Base-by-base conservation (phyloP, 441 rosid genomes). In the Codiaeum variegatum region DNA sequence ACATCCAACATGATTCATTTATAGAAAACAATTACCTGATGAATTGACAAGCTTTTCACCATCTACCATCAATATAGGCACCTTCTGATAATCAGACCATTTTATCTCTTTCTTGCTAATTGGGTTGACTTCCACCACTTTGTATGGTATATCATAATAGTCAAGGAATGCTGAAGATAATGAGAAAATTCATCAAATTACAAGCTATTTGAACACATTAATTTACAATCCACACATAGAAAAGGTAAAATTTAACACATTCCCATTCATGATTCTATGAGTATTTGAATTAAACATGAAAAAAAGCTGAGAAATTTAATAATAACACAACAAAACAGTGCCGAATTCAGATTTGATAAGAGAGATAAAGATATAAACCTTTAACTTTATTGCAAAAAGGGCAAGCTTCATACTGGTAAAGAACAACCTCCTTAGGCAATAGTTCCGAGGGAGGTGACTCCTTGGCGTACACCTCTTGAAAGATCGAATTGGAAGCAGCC, bases 371-470 rank as follows among this genome's bases (percentile, higher is more conserved):
- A 70, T 9, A 56, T 2, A 60, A 16, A 91, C 96, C 96, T 89
- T 88, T 90, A 65, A 90, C 91, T 81, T 92, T 92, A 83, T 92
- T 92, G 85, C 97, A 92, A 76, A 92, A 92, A 70, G 97, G 96
- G 75, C 97, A 92, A 61, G 97, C 97, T 77, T 92, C 94, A 72
- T 90, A 92, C 83, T 92, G 97, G 73, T 92, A 92, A 19, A 92
- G 86, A 71, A 90, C 88, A 18, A 90, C 90, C 36, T 92, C 96
- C 6, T 82, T 83, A 38, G 88, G 90, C 38, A 73, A 70, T 40
- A 84, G 82, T 71, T 83, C 87, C 66, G 60, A 76, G 0, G 61
- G 80, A 9, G 79, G 80, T 56, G 32, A 66, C 80, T 86, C 92
- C 83, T 84, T 85, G 28, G 89, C 89, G 79, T 75, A 85, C 66